Evolutionary conservation across 2,329 filamentous ascomycete genomes (phyloP), one percentile per base, ranked within the genome.

Genomic region (Tolypocladium nubicola): DNA sequence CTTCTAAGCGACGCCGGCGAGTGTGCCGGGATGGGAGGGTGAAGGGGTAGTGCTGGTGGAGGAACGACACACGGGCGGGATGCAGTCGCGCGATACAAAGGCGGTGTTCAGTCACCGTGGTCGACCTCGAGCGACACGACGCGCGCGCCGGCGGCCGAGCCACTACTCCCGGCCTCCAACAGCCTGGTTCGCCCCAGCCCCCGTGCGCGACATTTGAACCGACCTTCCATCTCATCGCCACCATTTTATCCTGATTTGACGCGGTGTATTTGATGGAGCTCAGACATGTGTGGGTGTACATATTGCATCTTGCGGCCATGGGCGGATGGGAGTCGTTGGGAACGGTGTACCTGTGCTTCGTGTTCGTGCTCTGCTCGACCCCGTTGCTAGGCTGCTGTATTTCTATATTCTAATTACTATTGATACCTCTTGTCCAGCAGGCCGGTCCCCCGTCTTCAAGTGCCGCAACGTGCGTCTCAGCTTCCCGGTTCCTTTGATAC

Each of bases 331-430:
- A 33, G 50, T 40, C 23, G 43, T 21, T 19, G 38, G 56, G 56
- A 39, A 61, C 41, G 56, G 59, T 47, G 50, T 57, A 57, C 58
- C 60, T 59, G 59, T 61, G 45, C 54, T 55, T 39, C 14, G 47
- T 50, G 30, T 35, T 50, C 19, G 47, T 52, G 47, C 47, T 52
- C 30, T 39, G 26, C 43, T 55, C 53, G 41, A 16, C 55, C 57
- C 61, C 56, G 58, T 59, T 56, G 52, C 57, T 58, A 63, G 58
- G 59, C 61, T 63, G 59, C 56, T 65, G 62, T 65, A 64, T 62
- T 55, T 64, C 60, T 64, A 65, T 64, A 55, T 57, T 58, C 38
- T 55, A 56, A 55, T 61, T 58, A 59, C 59, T 58, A 61, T 60
- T 62, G 61, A 63, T 63, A 64, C 63, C 59, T 65, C 59, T 57